Base-by-base conservation (phyloP, 805 yeast genomes). In the Suhomyces xylopsoci region DNA sequence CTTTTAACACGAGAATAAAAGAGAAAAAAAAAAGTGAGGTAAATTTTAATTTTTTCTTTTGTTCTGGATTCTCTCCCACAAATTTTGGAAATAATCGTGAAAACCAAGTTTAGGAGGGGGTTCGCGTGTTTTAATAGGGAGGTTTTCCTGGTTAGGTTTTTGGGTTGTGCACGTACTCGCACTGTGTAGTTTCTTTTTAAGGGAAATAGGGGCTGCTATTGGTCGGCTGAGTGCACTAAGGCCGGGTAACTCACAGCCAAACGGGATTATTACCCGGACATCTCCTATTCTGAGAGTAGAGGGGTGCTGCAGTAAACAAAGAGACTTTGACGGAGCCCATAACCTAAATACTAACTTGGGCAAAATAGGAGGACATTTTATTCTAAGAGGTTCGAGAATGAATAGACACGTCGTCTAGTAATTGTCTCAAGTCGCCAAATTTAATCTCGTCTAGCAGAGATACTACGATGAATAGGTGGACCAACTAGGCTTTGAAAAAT, bases 91-190 rank as follows among this genome's bases (percentile, higher is more conserved):
- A 1, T 38, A 38, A 38, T 19, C 15, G 42, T 38, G 24, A 38
- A 17, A 38, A 38, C 17, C 36, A 19, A 38, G 51, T 43, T 40
- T 51, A 52, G 50, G 17, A 48, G 20, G 51, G 51, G 51, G 51
- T 28, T 25, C 55, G 45, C 45, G 53, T 43, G 42, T 52, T 58
- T 51, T 53, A 51, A 56, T 58, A 47, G 49, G 32, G 38, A 47
- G 43, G 22, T 14, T 17, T 32, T 47, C 49, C 49, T 47, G 49
- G 36, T 32, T 32, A 47, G n/a, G 9, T n/a, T 15, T 6, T 22
- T 30, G 41, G 26, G n/a, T 25, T 30, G 47, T n/a, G 9, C 47
- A 44, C 47, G 36, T 12, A 9, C 5, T 12, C n/a, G 28, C 19
- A 25, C n/a, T n/a, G 5, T 15, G n/a, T 4, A 19, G 8, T 45